Evolutionary conservation across 208 protist genomes (phyloP), one percentile per base, ranked within the genome.

Genomic region (Trypanosoma grayi): DNA sequence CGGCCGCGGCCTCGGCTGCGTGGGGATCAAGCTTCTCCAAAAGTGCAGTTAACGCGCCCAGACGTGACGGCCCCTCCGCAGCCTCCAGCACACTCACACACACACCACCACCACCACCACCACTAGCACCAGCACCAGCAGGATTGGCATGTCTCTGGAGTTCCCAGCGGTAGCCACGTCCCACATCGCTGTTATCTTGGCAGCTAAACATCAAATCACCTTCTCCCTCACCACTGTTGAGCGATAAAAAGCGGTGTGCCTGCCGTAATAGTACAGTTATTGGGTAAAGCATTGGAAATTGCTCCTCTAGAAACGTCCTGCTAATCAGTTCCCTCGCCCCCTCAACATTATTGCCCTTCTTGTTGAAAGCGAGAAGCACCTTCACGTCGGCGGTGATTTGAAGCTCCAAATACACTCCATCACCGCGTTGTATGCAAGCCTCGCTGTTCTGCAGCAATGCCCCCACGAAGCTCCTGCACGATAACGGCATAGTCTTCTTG

Each of bases 361-460:
- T 27, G 31, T 0, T 40, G 27, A 25, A n/a, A n/a, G n/a, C 48
- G 24, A 72, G 52, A 45, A 22, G 8, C 28, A 72, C 54, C 11
- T 24, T 54, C 16, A 60, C 28, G 47, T 63, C 33, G 20, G 30
- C 22, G 22, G 51, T 37, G 27, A 72, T 64, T 24, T 60, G 41
- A 52, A 72, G 39, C 25, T 65, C 34, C 6, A 72, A 28, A 14
- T 25, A 51, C 1, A 51, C n/a, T 22, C 34, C 36, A 27, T 46
- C 9, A 0, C 24, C 51, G 20, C 33, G 24, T 18, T 36, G 31
- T 8, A n/a, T 27, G 22, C 51, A 43, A 28, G 60, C 11, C 24
- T 65, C 57, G 40, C 66, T 65, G 22, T 45, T 46, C 27, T 65
- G 57, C n/a, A 72, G 31, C 9, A 72, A 33, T 7, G 55, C n/a